These are phyloP conservation scores for Tetrapisispora nanseiensis DNA, from an alignment of 805 yeast species.

Conservation along the genomic window DNA sequence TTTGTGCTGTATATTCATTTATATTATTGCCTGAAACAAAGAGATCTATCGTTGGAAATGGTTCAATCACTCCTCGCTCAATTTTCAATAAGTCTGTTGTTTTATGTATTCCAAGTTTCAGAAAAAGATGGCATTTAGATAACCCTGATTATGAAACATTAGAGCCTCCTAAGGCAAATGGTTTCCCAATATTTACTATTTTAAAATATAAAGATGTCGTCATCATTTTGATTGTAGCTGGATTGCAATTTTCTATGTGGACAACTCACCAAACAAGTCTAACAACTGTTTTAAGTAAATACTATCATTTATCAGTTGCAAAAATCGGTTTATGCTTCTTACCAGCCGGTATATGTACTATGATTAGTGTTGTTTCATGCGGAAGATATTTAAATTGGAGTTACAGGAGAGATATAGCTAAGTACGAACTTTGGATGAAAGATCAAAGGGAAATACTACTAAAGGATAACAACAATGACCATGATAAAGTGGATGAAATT, in stretches of 20 bases:
- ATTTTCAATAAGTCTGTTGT: constrained; percentile 39
- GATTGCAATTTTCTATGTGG: constrained; percentile 61
- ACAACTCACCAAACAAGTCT: constrained; percentile 58
- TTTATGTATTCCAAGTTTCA: constrained; percentile 20
- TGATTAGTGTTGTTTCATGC: constrained; percentile 46
- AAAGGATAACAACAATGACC: constrained; percentile 14
- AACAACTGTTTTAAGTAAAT: constrained; percentile 41
- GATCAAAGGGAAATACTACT: constrained; percentile 10
- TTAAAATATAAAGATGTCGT: constrained; percentile 36
- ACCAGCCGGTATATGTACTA: constrained; percentile 62
- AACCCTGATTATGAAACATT: constrained; percentile 27
- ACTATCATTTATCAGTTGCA: constrained; percentile 43
- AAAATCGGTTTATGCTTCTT: constrained; percentile 64
- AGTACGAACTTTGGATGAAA: constrained; percentile 18
- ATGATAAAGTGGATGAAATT: constrained; percentile 12
- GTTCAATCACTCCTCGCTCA: constrained; percentile 45
- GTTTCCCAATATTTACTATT: constrained; percentile 36
- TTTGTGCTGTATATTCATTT: constrained; percentile 29
- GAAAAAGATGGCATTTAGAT: constrained; percentile 20
- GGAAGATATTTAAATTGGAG: constrained; percentile 49
- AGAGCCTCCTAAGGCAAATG: constrained; percentile 19
- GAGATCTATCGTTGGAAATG: constrained; percentile 65
- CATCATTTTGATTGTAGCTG: constrained; percentile 44
- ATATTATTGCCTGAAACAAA: constrained; percentile 64
- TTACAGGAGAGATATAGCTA: constrained; percentile 21